These are phyloP conservation scores for Populus hybrid DNA, from an alignment of 441 rosid genomes.

Conservation along the genomic window DNA sequence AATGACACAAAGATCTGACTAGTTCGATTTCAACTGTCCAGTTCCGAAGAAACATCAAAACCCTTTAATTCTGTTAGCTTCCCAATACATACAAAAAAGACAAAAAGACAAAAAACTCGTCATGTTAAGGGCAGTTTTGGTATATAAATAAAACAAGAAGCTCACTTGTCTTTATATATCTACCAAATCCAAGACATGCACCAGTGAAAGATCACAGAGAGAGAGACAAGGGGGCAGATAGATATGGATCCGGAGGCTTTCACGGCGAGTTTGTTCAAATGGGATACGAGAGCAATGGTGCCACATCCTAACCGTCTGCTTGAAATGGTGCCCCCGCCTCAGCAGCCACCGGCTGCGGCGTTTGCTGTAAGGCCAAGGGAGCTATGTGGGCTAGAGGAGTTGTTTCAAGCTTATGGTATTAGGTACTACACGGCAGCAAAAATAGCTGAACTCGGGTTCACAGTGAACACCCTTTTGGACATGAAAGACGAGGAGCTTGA, in stretches of 20 bases:
- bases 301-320: conserved; percentile 32
- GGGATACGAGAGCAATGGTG: conserved; percentile 65
- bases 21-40: conserved; percentile 55
- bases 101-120: neutral
- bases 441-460: conserved; percentile 92
- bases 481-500: conserved; percentile 96
- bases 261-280: conserved; percentile 70
- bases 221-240: neutral
- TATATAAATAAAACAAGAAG: neutral
- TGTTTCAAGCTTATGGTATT: conserved; percentile 80
- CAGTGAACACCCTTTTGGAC: conserved; percentile 75
- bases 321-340: conserved; percentile 28
- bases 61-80: conserved; percentile 21
- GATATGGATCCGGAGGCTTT: conserved; percentile 85
- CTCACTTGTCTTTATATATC: conserved; percentile 31
- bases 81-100: conserved; percentile 3
- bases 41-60: conserved; percentile 36
- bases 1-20: conserved; percentile 26
- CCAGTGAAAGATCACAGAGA: neutral
- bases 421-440: conserved; percentile 79
- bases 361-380: conserved; percentile 46
- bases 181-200: neutral
- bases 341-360: conserved; percentile 31
- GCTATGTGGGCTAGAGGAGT: conserved; percentile 73
- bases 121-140: conserved; percentile 37